A percentile compares a stretch with the other conserved stretches of the same genome.
Evolutionary conservation across 108 stramenopile genomes (phyloP).

Genomic region (Fragilariopsis cylindrus): DNA sequence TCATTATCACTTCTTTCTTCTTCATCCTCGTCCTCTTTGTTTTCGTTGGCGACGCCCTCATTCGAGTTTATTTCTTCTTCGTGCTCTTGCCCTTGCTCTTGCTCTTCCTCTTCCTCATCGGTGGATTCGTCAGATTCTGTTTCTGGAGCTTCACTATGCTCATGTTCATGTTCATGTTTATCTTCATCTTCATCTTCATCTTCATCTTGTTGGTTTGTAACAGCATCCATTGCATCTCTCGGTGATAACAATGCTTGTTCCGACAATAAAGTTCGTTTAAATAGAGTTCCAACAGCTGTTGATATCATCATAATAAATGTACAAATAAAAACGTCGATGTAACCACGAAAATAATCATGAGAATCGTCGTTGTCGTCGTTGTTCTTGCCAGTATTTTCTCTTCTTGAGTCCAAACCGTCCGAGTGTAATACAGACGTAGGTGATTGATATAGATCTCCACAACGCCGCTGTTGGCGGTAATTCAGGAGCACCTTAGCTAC

Average conservation of each 20-base stretch:
- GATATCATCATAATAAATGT: no score
- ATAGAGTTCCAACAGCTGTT: no score
- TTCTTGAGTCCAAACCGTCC: neutral
- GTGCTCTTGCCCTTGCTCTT: neutral
- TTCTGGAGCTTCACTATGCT: neutral
- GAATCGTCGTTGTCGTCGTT: neutral
- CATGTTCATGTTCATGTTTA: neutral
- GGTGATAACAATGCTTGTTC: no score
- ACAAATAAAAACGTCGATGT: no score
- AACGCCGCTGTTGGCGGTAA: neutral
- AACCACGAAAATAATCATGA: neutral
- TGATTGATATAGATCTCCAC: no score
- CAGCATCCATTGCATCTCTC: no score
- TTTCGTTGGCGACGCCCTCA: neutral
- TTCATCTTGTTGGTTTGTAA: neutral
- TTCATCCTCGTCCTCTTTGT: neutral
- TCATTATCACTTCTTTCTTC: neutral
- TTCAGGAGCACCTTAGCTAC: conserved; percentile 6
- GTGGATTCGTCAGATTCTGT: neutral
- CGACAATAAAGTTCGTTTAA: no score
- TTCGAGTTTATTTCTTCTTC: neutral
- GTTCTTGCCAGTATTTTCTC: neutral
- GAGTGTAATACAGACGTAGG: neutral
- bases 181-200: neutral
- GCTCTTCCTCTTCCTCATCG: neutral